Conservation (phyloP, 1,284 basidiomycete species). For the Nidula niveotomentosa region DNA sequence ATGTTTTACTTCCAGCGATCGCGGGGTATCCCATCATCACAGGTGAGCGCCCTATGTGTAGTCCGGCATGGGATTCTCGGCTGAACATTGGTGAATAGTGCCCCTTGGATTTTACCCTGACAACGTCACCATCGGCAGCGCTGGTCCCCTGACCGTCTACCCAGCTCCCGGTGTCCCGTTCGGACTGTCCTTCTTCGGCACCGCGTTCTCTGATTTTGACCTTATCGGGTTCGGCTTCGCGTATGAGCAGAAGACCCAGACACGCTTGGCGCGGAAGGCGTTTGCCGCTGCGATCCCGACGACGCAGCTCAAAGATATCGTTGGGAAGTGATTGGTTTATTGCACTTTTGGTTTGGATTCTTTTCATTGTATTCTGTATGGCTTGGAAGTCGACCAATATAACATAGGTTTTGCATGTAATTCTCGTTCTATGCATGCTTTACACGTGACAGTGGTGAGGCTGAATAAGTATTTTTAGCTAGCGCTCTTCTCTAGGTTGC, state of each 20-base stretch:
- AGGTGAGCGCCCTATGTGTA: constrained; percentile 24
- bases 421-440: too few species aligned
- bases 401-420: too few species aligned
- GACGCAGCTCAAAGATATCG: constrained; percentile 56
- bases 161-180: constrained; percentile 62
- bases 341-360: too few species aligned
- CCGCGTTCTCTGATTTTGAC: constrained; percentile 60
- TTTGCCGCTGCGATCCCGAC: constrained; percentile 58
- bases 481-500: too few species aligned
- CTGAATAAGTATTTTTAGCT: too few species aligned
- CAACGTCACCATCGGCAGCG: constrained; percentile 36
- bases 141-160: constrained; percentile 44
- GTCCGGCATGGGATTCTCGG: background rate
- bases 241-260: constrained; percentile 65
- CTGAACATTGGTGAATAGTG: constrained; percentile 28
- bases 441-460: too few species aligned
- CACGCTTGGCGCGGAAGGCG: constrained; percentile 46
- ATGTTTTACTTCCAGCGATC: constrained; percentile 33
- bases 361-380: background rate
- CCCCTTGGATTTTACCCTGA: constrained; percentile 62
- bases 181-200: constrained; percentile 63
- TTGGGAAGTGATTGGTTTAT: constrained; percentile 15
- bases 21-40: constrained; percentile 62
- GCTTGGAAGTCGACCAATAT: background rate
- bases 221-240: constrained; percentile 62